Percentiles rank a stretch among this genome's conserved stretches.
phyloP scores from a whole-genome alignment of 2,329 filamentous ascomycete genomes.

The Diaporthe helianthi region DNA sequence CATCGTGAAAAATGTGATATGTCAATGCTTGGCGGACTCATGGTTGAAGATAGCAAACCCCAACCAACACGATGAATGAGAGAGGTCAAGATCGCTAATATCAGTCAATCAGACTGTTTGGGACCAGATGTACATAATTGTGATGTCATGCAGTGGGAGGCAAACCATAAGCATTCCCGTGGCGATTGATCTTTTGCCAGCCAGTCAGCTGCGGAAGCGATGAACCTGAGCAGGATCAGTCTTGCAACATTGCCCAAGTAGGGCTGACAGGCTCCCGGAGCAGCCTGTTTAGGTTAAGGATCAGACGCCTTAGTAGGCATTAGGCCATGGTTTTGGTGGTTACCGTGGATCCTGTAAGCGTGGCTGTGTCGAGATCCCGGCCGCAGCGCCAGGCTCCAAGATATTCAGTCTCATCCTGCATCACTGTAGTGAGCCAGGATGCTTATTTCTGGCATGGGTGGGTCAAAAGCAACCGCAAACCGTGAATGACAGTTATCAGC shows the following conservation, averaged over 20 bases:
- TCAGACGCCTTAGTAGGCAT: not conserved
- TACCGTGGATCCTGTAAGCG: not conserved
- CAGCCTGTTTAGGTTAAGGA: not conserved
- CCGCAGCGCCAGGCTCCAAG: too few relatives aligned
- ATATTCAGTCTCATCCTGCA: too few relatives aligned
- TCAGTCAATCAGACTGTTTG: too few relatives aligned
- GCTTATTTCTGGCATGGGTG: too few relatives aligned
- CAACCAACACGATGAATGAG: too few relatives aligned
- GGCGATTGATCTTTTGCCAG: not conserved
- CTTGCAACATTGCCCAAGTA: not conserved
- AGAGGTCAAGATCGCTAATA: too few relatives aligned
- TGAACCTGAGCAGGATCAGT: not conserved
- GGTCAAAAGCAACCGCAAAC: not conserved
- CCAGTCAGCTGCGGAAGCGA: not conserved
- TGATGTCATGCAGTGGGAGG: too few relatives aligned
- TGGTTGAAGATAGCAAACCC: not conserved
- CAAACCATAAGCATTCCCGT: not conserved
- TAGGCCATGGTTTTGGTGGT: not conserved
- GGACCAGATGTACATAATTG: too few relatives aligned
- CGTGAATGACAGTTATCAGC: not conserved
- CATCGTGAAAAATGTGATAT: not conserved
- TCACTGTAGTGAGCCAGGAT: too few relatives aligned
- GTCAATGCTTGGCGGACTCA: not conserved
- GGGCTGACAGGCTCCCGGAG: not conserved
- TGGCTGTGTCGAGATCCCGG: not conserved